Percentiles rank a stretch among this genome's conserved stretches.
Evolutionary conservation across 345 rosid species (phyloP).

Genomic region (Melaleuca alternifolia): DNA sequence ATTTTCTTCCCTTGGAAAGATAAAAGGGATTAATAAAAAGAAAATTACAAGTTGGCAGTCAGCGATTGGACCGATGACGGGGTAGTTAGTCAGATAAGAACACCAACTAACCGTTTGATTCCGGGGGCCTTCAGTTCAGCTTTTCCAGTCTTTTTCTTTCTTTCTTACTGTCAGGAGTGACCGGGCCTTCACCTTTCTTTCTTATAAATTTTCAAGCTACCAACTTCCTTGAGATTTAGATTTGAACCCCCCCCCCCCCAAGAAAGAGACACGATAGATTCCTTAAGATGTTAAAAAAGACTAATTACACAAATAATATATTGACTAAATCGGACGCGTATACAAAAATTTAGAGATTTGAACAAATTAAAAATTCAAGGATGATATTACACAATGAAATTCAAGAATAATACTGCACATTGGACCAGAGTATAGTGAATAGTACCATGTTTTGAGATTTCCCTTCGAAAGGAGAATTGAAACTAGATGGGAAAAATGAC

Average conservation of each 20-base stretch:
- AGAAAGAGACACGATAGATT: too few relatives aligned
- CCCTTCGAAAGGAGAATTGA: too few relatives aligned
- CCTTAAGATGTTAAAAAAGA: background rate
- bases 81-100: background rate
- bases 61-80: background rate
- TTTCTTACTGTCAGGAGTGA: background rate
- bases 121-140: background rate
- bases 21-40: background rate
- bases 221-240: background rate
- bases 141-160: background rate
- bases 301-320: background rate
- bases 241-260: background rate
- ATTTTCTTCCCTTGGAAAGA: background rate
- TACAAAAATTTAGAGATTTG: too few relatives aligned
- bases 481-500: too few relatives aligned
- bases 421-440: too few relatives aligned
- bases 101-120: background rate
- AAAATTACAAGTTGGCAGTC: background rate
- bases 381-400: too few relatives aligned
- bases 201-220: background rate
- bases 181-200: too few relatives aligned
- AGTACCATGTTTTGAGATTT: too few relatives aligned
- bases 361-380: too few relatives aligned
- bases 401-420: too few relatives aligned
- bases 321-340: background rate